phyloP scores from a whole-genome alignment of 2,329 filamentous ascomycete species.

The Aspergillus phoenicis region DNA sequence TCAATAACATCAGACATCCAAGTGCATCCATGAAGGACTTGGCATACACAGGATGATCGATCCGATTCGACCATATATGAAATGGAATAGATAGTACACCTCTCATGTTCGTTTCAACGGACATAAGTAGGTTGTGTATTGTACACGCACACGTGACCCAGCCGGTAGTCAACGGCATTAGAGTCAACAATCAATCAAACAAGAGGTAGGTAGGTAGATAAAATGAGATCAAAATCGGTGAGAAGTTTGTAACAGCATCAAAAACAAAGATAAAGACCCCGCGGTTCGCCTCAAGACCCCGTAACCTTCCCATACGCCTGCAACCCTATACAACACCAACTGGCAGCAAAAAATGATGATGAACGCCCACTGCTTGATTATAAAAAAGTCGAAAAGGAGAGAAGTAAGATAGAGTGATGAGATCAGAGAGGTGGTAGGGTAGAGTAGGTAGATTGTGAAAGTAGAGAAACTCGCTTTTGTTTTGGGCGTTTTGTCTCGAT shows the following conservation, averaged over 20 bases:
- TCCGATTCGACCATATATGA: not conserved
- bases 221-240: not conserved
- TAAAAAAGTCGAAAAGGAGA: not conserved
- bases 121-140: slow-evolving; percentile 12
- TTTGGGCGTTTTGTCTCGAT: not conserved
- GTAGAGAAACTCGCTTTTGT: not conserved
- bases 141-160: slow-evolving; percentile 8
- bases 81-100: not conserved
- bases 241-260: not conserved
- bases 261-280: not conserved
- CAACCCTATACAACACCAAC: slow-evolving; percentile 14
- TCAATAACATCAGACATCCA: too few species aligned
- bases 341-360: not conserved
- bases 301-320: slow-evolving; percentile 3
- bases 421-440: not conserved
- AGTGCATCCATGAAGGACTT: too few species aligned
- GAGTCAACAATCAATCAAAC: slow-evolving; percentile 1
- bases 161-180: not conserved
- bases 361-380: not conserved
- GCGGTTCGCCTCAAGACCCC: slow-evolving; percentile 1
- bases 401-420: not conserved
- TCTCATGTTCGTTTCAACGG: not conserved
- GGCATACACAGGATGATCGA: too few species aligned
- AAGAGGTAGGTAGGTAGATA: not conserved
- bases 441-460: not conserved